These are phyloP conservation scores for Cladosporium sp. DNA, from an alignment of 2,329 filamentous ascomycete genomes.

Conservation along the genomic window DNA sequence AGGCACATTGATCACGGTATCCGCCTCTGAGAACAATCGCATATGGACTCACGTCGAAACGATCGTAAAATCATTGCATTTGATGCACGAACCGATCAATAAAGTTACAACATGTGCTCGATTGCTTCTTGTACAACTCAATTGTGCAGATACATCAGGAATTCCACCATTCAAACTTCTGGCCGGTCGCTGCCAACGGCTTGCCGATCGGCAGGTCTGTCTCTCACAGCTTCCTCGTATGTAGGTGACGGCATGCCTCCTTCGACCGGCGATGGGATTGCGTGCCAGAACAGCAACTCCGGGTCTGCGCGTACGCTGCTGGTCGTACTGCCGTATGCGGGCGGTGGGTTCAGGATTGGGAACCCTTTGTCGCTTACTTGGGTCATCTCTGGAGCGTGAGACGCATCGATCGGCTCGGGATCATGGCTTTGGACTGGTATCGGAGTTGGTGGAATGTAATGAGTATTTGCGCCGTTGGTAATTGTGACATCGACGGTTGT, in stretches of 20 bases:
- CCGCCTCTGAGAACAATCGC: too few relatives aligned
- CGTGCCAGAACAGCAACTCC: constrained; percentile 71
- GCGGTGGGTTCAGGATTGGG: constrained; percentile 51
- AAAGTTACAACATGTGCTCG: too few relatives aligned
- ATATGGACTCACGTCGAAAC: too few relatives aligned
- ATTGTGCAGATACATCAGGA: too few relatives aligned
- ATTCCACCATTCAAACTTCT: too few relatives aligned
- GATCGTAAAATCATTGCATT: too few relatives aligned
- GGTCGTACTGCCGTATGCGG: constrained; percentile 81
- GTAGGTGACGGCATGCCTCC: constrained; percentile 28
- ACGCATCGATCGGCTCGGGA: constrained; percentile 36
- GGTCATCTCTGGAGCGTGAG: constrained; percentile 25
- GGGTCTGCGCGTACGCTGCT: constrained; percentile 81
- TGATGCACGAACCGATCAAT: too few relatives aligned
- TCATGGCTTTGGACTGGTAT: constrained; percentile 71
- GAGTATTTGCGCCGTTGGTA: constrained; percentile 44
- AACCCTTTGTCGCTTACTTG: constrained; percentile 23
- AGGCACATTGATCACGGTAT: too few relatives aligned
- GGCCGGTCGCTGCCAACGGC: not conserved
- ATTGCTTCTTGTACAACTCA: too few relatives aligned
- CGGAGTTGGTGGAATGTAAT: constrained; percentile 67
- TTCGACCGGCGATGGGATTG: constrained; percentile 21
- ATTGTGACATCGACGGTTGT: not conserved
- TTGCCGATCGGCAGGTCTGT: not conserved
- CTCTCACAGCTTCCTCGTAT: constrained; percentile 24